Conservation (phyloP, 2,329 filamentous ascomycete genomes). For the Pseudocercospora musae region DNA sequence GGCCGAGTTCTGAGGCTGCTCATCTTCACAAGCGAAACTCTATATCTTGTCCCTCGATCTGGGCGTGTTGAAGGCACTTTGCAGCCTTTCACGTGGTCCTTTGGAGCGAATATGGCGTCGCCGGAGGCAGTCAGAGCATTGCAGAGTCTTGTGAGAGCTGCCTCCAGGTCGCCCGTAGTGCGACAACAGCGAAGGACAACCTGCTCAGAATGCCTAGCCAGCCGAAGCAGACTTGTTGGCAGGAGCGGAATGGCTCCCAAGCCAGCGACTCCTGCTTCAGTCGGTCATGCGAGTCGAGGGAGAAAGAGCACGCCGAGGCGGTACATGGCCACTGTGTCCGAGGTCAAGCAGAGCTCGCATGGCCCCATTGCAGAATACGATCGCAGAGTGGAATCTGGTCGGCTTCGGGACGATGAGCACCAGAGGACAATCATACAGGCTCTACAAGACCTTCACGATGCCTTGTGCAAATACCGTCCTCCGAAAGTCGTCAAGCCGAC, state of each 20-base stretch:
- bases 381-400: slow-evolving; percentile 68
- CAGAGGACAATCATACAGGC: slow-evolving; percentile 87
- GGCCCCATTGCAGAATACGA: slow-evolving; percentile 90
- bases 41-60: neutral
- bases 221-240: neutral
- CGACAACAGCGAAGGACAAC: slow-evolving; percentile 23
- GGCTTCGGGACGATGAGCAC: slow-evolving; percentile 81
- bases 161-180: slow-evolving; percentile 7
- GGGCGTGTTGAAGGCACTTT: neutral
- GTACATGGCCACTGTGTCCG: slow-evolving; percentile 32
- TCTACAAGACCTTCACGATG: slow-evolving; percentile 84
- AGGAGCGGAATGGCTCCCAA: neutral
- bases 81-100: slow-evolving; percentile 3
- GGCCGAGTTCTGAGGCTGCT: neutral
- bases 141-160: slow-evolving; percentile 21
- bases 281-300: neutral
- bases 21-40: neutral
- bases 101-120: slow-evolving; percentile 22
- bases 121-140: slow-evolving; percentile 24
- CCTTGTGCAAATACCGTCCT: slow-evolving; percentile 69
- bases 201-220: slow-evolving; percentile 27
- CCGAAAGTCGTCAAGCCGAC: slow-evolving; percentile 73
- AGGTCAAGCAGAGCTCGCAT: slow-evolving; percentile 24
- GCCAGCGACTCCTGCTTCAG: neutral
- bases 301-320: slow-evolving; percentile 4